Evolutionary conservation across 2,329 filamentous ascomycete species (phyloP), one percentile per base, ranked within the genome.

Genomic region (Rutstroemia sp.): DNA sequence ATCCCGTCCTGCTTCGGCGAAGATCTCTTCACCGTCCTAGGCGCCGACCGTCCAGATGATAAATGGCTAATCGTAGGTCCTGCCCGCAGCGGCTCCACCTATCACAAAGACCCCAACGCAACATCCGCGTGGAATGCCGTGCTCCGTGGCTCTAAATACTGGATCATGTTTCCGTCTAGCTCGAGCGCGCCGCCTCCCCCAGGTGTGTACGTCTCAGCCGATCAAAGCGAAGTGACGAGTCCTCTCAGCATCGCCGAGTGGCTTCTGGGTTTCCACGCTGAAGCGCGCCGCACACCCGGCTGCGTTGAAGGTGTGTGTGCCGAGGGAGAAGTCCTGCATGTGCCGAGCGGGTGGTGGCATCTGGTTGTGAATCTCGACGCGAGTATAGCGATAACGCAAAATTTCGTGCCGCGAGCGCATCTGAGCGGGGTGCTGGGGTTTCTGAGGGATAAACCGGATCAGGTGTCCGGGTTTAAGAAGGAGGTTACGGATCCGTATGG

Each of bases 201-300:
- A 0, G 92, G 92, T 3, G 92, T 97, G 39, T 95, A 87, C 65
- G 89, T 96, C 44, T 95, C 89, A 4, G 79, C 84, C 40, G 94
- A 97, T 68, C 87, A 89, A 68, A 92, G 89, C 68, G 92, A 97
- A 72, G 92, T 97, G 51, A 97, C 92, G 0, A 91, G 87, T 53
- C 94, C 92, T 1, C 79, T 97, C 10, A 95, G 89, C 72, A 96
- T 97, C 64, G 90, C 92, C n/a, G 92, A 97, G 73, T 97, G 94
- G 87, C 79, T 97, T 7, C 78, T 97, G 14, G 85, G 86, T 27
- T 97, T 96, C 71, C 94, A 97, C 68, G 81, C 80, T 2, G 87
- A 92, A 67, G 94, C 92, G 9, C 82, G 92, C 51, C 77, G 75
- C 52, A 83, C 86, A 2, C 81, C 86, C 0, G 89, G 87, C 10